Evolutionary conservation across 1,284 basidiomycete species (phyloP), one percentile per base, ranked within the genome.

Genomic region (Moniliophthora roreri): DNA sequence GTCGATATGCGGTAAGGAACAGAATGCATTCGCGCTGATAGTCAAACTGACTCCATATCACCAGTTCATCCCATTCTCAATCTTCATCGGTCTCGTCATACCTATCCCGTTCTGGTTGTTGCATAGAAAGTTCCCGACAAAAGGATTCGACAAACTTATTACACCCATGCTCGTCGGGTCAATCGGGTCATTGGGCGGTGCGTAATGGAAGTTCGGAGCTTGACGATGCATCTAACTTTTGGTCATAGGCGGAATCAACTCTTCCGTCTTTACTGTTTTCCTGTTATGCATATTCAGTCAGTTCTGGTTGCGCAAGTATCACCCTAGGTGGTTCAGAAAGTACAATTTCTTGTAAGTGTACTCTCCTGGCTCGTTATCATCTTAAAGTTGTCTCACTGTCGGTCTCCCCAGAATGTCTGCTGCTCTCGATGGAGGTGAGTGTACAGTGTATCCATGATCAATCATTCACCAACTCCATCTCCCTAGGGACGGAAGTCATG

Each of bases 351-450:
- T 80, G 53, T 58, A 35, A 39, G 57, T 7, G 39, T 18, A 20
- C 39, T 50, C 1, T 13, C 0, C 16, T 18, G 4, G 13, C 7
- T 9, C n/a, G n/a, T n/a, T n/a, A n/a, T n/a, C n/a, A n/a, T n/a
- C n/a, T n/a, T n/a, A n/a, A n/a, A n/a, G n/a, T n/a, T n/a, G n/a
- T n/a, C n/a, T n/a, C n/a, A n/a, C n/a, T 28, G 3, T 15, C 42
- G 20, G 18, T 34, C 15, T 28, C n/a, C 18, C 3, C 18, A 60
- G 51, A 11, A 66, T 79, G 55, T 75, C 72, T 9, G 78, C 77
- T 3, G 83, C 81, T 18, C 68, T 84, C 20, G 82, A 85, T 58
- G 80, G 80, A 20, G 81, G 80, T 45, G 79, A 78, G 2, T 66
- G 69, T 38, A n/a, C 26, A 16, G 3, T 28, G 13, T 53, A 11